Base-by-base conservation (phyloP, 129 eudicot species). In the Artemisia tridentata region DNA sequence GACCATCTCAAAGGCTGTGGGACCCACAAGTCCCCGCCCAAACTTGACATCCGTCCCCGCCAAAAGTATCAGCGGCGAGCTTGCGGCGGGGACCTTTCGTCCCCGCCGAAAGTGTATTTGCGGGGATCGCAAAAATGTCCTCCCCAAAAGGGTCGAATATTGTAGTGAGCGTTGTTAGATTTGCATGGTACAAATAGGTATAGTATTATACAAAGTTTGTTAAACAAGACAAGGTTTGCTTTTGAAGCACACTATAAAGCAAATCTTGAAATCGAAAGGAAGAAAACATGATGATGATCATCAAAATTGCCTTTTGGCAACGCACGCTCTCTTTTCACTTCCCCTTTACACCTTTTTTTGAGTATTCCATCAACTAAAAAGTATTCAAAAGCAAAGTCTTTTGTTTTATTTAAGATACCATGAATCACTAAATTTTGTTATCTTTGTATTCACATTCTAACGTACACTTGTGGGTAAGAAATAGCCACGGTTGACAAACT, bases 271-370 rank as follows among this genome's bases (percentile, higher is more conserved):
- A 59, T 61, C 60, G 38, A 21, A 61, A 76, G 63, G 64, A 75
- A 50, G 68, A 60, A 68, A 68, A 50, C 75, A 76, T 75, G 68
- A 75, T 67, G 55, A 76, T 68, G n/a, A 60, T 76, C 51, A 65
- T 23, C 21, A 45, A 49, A 76, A 46, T 69, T 61, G 80, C 75
- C 75, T 76, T 76, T 76, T 76, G 75, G 46, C 63, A 76, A 76
- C 18, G 80, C 80, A 76, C 80, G 75, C 75, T 55, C 78, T 63
- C 49, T 62, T 43, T 31, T 76, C 75, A 68, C 75, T 68, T 76
- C 69, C 4, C 53, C 63, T 69, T 76, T 76, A 76, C 80, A 75
- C 61, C 64, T 68, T 34, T 34, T 51, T 76, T 76, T 61, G 54
- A 49, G 69, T 68, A 76, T 50, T 68, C 63, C 31, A 34, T 68